Conservation (phyloP, 306 rosid species). For the Mucuna pruriens region DNA sequence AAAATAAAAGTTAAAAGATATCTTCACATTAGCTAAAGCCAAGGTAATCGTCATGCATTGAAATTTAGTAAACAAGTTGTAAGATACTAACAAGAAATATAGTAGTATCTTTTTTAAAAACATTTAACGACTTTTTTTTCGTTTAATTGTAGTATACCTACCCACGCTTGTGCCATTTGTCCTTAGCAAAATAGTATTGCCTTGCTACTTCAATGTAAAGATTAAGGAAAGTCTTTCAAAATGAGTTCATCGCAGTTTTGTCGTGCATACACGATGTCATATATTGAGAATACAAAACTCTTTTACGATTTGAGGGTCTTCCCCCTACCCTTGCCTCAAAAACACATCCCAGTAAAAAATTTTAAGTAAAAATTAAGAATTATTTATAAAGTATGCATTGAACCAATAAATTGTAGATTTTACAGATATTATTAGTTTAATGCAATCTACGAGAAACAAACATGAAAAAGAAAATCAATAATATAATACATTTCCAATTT, state of each 20-base stretch:
- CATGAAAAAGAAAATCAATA: slow-evolving; percentile 17
- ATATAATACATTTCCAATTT: neutral
- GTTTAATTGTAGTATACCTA: neutral
- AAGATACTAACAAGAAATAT: neutral
- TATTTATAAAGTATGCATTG: no score
- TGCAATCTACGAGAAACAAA: slow-evolving; percentile 16
- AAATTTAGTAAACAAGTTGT: neutral
- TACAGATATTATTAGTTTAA: neutral
- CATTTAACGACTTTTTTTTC: neutral
- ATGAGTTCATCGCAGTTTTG: neutral
- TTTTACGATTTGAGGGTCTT: slow-evolving; percentile 2
- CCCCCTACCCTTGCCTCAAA: neutral
- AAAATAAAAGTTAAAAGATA: neutral
- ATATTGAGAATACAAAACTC: slow-evolving; percentile 14
- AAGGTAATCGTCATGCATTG: neutral
- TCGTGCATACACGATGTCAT: neutral
- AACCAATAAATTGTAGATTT: neutral
- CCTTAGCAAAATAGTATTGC: neutral
- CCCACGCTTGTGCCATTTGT: neutral
- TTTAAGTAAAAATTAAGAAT: no score
- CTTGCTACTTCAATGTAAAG: neutral
- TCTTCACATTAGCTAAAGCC: neutral
- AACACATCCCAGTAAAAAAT: slow-evolving; percentile 2
- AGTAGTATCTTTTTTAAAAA: neutral
- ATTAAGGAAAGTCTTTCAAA: neutral